Base-by-base conservation (phyloP, 2,329 filamentous ascomycete species). In the Cordyceps cicadae region DNA sequence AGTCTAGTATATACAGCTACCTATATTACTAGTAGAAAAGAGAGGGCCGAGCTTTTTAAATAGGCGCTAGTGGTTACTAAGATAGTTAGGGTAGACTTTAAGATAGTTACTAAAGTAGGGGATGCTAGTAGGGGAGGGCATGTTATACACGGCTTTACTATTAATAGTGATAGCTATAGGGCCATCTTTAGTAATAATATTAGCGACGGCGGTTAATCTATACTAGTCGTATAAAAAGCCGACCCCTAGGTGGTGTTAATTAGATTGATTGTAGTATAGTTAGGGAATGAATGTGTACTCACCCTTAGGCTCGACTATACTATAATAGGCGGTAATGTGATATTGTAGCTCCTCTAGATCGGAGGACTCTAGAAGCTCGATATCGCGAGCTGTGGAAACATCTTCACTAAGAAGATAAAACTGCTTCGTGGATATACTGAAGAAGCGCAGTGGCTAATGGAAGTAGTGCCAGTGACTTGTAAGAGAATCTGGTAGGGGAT, bases 31-130 rank as follows among this genome's bases (percentile, higher is more conserved):
- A 0, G 81, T 83, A 63, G 75, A 75, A 67, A 84, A 75, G 1
- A 84, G 62, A 0, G 77, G 76, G 0, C 81, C 81, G 62, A 81
- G 83, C 43, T 75, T 75, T 1, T 79, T 76, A 57, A 83, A 84
- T 0, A 83, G 70, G 0, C 81, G 74, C 51, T 82, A 75, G 60
- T 82, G 77, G 68, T 84, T 84, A 3, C 82, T 81, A 1, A 85
- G 72, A 62, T 82, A 81, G 63, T 85, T 82, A 0, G 82, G 82
- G 65, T 76, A 85, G 11, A 84, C 69, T 62, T 84, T 80, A 51
- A 79, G 79, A 69, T 77, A 81, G 64, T 77, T 82, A 19, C 82
- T 82, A 3, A 84, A 69, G n/a, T 77, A 72, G 2, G 79, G 78
- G 1, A 79, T 70, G 5, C 74, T 76, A 19, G 68, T 70, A 4